Evolutionary conservation across 306 rosid genomes (phyloP).

Genomic region (Sphenostylis stenocarpa): DNA sequence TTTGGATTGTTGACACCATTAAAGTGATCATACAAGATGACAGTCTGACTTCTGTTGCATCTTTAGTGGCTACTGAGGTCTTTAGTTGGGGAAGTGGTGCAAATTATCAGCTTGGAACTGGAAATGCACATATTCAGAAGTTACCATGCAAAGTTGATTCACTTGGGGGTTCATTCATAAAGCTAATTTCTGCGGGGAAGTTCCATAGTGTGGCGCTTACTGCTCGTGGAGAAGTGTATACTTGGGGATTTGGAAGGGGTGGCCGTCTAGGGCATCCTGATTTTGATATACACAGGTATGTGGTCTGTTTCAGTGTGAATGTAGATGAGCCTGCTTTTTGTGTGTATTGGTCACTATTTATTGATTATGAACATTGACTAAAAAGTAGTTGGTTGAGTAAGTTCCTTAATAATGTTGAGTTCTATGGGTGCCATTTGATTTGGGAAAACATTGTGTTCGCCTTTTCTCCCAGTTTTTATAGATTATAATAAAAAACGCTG

Average conservation of each 20-base stretch:
- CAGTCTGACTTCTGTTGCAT: conserved; percentile 33
- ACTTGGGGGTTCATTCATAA: conserved; percentile 65
- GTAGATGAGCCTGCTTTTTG: not conserved
- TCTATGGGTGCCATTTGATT: not conserved
- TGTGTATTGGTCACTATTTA: not conserved
- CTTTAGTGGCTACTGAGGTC: conserved; percentile 78
- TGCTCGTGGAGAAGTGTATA: conserved; percentile 73
- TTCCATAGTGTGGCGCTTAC: conserved; percentile 94
- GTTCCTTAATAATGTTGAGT: not conserved
- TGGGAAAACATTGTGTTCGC: not conserved
- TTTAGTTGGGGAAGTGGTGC: conserved; percentile 98
- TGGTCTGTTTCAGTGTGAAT: conserved; percentile 9
- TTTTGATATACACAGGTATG: conserved; percentile 95
- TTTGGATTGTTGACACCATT: conserved; percentile 32
- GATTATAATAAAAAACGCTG: not conserved
- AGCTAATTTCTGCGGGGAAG: conserved; percentile 83
- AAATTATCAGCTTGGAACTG: conserved; percentile 98
- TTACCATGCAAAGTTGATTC: conserved; percentile 91
- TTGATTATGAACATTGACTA: not conserved
- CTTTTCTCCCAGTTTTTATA: not conserved
- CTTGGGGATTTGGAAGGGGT: conserved; percentile 99
- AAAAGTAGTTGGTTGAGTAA: conserved; percentile 15
- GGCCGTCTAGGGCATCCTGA: conserved; percentile 99
- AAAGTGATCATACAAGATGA: conserved; percentile 8
- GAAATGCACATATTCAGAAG: conserved; percentile 90